Base-by-base conservation (phyloP, 2,329 filamentous ascomycete genomes). In the Trichophyton schoenleinii region DNA sequence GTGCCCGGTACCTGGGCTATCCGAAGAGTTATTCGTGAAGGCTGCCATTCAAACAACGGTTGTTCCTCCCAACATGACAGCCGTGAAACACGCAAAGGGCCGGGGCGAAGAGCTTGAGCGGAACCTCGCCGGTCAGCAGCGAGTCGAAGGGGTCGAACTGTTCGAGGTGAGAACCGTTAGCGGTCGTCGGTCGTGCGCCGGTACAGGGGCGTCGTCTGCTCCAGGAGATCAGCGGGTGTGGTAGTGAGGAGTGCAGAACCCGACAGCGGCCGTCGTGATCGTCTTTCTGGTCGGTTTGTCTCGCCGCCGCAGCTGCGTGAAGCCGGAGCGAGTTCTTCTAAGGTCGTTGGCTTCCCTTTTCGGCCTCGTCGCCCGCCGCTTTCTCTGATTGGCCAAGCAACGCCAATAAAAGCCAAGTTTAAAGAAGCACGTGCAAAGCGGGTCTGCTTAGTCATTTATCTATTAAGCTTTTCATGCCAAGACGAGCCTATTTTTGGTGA, bases 321-420 rank as follows among this genome's bases (percentile, higher is more conserved):
- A 52, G 15, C 48, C 22, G 25, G 28, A 31, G 28, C 48, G 22
- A 52, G 48, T 52, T 52, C 25, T 20, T 25, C 28, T 7, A 31
- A 31, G 28, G 28, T 31, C 5, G 53, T 57, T 28, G 28, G 36
- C 20, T 36, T 36, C 53, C 53, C 36, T 57, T 57, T 57, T 57
- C 53, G 53, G 53, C 48, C 48, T 52, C 22, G 48, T 52, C 20
- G 48, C 48, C 48, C 48, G 53, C 36, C 53, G 53, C 53, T 36
- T 36, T 41, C 36, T 41, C 53, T 59, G 57, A 59, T 59, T 59
- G 57, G 57, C 57, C 38, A 42, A 28, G 58, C 60, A 25, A 31
- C 49, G 62, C 62, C 62, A 61, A 63, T 60, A 36, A 61, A 57
- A 63, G 62, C 62, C 62, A 63, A 63, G 62, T n/a, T 42, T 13